A percentile compares a stretch with the other conserved stretches of the same genome.
Conservation (phyloP, 768 basidiomycete species). For the Suillus placidus region DNA sequence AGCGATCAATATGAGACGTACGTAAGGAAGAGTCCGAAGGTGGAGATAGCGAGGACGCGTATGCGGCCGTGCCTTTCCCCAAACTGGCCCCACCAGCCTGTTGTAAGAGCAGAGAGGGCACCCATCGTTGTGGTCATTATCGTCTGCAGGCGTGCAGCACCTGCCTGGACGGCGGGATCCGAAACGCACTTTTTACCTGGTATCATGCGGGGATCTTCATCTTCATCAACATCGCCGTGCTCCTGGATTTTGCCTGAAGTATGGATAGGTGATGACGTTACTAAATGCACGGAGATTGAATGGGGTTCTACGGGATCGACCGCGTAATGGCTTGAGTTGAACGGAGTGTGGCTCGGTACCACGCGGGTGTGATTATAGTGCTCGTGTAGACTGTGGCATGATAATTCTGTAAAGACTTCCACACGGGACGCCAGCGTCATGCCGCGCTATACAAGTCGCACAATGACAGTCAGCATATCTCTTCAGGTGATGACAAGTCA, state of each 20-base stretch:
- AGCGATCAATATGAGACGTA: conserved; percentile 45
- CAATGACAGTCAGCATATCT: conserved; percentile 15
- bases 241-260: conserved; percentile 20
- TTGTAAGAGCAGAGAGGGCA: conserved; percentile 75
- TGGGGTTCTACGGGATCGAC: conserved; percentile 13
- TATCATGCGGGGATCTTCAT: conserved; percentile 41
- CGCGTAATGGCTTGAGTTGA: conserved; percentile 10
- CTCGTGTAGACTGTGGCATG: conserved; percentile 61
- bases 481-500: neutral
- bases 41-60: conserved; percentile 65
- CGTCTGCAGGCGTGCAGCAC: conserved; percentile 75
- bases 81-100: conserved; percentile 85
- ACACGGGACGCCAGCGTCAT: conserved; percentile 80
- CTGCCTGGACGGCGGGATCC: conserved; percentile 63
- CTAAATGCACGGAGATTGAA: conserved; percentile 18
- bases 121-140: conserved; percentile 80
- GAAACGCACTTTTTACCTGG: conserved; percentile 43
- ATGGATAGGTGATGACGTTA: conserved; percentile 8
- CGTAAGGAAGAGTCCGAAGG: conserved; percentile 75
- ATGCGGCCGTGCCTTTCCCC: conserved; percentile 80
- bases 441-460: conserved; percentile 55
- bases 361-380: conserved; percentile 42
- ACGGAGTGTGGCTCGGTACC: neutral
- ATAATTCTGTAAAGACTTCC: conserved; percentile 77
- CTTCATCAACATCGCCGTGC: conserved; percentile 30